Evolutionary conservation across 176 grass and related monocot genomes (phyloP).

Genomic region (Alopecurus myosuroides): DNA sequence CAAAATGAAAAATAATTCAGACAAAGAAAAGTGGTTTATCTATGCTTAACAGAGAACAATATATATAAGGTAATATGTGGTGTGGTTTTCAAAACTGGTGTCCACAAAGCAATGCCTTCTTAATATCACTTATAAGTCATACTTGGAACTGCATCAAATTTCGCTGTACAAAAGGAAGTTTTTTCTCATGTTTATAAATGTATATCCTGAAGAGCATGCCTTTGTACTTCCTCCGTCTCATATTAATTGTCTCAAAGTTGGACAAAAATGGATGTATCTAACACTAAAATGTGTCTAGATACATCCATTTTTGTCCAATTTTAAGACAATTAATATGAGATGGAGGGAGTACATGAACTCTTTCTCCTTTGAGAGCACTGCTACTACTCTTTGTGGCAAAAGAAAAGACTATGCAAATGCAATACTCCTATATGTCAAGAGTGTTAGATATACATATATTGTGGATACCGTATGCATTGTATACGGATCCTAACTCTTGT

Average conservation of each 20-base stretch:
- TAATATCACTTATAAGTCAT: not conserved
- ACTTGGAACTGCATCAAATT: not conserved
- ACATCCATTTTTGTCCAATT: no score
- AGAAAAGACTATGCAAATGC: not conserved
- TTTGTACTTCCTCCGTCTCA: no score
- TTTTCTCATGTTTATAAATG: not conserved
- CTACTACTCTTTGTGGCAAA: not conserved
- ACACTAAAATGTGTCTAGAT: no score
- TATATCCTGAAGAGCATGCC: not conserved
- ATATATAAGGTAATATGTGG: not conserved
- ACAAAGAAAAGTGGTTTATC: not conserved
- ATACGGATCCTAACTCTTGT: no score
- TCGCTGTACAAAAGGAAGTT: not conserved
- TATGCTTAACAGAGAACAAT: not conserved
- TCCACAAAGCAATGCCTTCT: not conserved
- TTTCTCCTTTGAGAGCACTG: not conserved
- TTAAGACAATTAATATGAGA: no score
- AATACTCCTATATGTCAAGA: not conserved
- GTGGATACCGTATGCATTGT: no score
- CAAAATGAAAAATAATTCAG: not conserved
- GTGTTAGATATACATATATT: no score
- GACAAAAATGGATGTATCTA: no score
- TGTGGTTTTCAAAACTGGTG: not conserved
- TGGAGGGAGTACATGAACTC: no score
- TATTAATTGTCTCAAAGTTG: no score